Base-by-base conservation (phyloP, 179 eudicot species). In the Patellifolia procumbens region DNA sequence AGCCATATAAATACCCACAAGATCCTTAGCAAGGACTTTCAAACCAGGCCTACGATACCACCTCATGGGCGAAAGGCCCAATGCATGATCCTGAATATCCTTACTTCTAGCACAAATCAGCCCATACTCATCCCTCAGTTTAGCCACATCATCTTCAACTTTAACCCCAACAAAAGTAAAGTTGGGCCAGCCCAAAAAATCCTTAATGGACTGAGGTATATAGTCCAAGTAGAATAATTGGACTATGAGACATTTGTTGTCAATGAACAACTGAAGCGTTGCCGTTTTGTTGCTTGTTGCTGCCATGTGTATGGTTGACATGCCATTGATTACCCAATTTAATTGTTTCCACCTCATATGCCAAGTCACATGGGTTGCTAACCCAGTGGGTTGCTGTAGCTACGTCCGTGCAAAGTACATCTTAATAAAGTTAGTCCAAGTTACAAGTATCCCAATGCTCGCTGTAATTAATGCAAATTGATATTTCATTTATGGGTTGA, bases 251-350 rank as follows among this genome's bases (percentile, higher is more conserved):
- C 93, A 89, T 65, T 84, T 86, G 60, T 70, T 66, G 60, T 69
- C 84, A 1, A 86, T 81, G 83, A 88, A 88, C 1, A 88, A 88
- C 74, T 88, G 93, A 3, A 90, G 85, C 1, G 93, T 90, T 1
- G 91, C 91, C 0, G 89, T 75, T 78, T 86, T 90, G 85, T 90
- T 88, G 77, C 76, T 83, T 89, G 83, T 74, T 28, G 48, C 24
- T 2, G 66, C 29, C 16, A 70, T 28, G n/a, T n/a, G n/a, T n/a
- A n/a, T n/a, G n/a, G n/a, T n/a, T n/a, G n/a, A n/a, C n/a, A n/a
- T n/a, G n/a, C n/a, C n/a, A n/a, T n/a, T n/a, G n/a, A n/a, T n/a
- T n/a, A n/a, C n/a, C n/a, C n/a, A n/a, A n/a, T n/a, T n/a, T n/a
- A n/a, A n/a, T n/a, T n/a, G n/a, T n/a, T n/a, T n/a, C n/a, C n/a